A percentile compares a stretch with the other conserved stretches of the same genome.
phyloP scores from a whole-genome alignment of 768 basidiomycete genomes.

The Roridomyces roridus region DNA sequence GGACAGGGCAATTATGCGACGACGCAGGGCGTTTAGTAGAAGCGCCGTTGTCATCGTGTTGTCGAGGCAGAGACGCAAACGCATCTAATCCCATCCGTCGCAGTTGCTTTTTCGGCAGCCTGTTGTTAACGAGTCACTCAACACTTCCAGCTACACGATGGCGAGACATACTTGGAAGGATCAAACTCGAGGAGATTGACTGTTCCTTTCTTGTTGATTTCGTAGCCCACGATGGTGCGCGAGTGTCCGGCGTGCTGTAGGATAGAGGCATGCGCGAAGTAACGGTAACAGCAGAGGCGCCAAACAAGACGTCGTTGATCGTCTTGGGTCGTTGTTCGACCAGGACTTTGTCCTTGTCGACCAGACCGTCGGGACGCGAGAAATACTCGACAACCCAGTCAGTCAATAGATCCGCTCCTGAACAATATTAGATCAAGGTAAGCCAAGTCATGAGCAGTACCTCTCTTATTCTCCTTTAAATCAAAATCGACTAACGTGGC shows the following conservation, averaged over 20 bases:
- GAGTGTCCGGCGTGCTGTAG: conserved; percentile 88
- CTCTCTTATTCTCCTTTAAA: conserved; percentile 46
- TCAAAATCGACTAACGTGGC: conserved; percentile 72
- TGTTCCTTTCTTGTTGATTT: conserved; percentile 61
- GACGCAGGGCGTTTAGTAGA: conserved; percentile 23
- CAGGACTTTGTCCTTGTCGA: conserved; percentile 32
- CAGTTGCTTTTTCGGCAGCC: conserved; percentile 27
- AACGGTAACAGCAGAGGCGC: conserved; percentile 54
- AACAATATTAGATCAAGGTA: conserved; percentile 1
- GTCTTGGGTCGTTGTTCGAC: conserved; percentile 34
- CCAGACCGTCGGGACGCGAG: conserved; percentile 15
- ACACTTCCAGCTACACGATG: no score
- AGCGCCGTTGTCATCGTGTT: background rate
- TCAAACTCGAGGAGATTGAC: conserved; percentile 80
- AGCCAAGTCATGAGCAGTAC: conserved; percentile 36
- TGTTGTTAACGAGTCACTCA: no score
- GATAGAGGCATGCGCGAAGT: conserved; percentile 82
- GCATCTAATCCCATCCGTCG: conserved; percentile 25
- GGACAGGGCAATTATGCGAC: conserved; percentile 14
- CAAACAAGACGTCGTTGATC: conserved; percentile 59
- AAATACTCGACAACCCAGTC: conserved; percentile 86
- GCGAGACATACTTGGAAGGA: conserved; percentile 71
- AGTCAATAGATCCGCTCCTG: conserved; percentile 56
- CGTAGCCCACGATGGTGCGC: conserved; percentile 85
- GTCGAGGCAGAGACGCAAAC: conserved; percentile 21